phyloP scores from a whole-genome alignment of 1,284 basidiomycete species.

The Neolentinus lepideus region DNA sequence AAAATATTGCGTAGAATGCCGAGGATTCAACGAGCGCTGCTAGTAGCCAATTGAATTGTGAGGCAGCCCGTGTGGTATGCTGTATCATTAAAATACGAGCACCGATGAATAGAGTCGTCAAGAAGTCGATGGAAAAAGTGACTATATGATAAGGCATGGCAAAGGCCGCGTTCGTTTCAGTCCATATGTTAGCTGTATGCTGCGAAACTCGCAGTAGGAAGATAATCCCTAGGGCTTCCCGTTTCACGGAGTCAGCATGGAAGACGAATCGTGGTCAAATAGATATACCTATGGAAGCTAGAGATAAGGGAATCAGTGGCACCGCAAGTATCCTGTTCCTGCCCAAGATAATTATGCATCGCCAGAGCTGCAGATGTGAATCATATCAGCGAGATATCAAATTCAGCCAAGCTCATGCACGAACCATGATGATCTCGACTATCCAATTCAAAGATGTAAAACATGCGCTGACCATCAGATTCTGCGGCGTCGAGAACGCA shows the following conservation, averaged over 20 bases:
- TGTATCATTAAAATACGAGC: neutral
- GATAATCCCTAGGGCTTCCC: neutral
- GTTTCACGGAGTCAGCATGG: no score
- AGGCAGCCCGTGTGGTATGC: neutral
- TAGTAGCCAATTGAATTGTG: constrained; percentile 18
- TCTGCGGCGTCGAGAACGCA: neutral
- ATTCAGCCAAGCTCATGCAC: neutral
- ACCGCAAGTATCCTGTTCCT: neutral
- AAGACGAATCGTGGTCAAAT: neutral
- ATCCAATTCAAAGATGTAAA: neutral
- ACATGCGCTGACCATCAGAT: neutral
- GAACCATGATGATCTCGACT: neutral
- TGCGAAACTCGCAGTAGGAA: neutral
- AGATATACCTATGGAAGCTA: neutral
- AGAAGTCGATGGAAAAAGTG: neutral
- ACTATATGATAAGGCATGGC: neutral
- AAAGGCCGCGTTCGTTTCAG: neutral
- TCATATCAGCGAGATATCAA: neutral
- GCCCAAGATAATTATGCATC: neutral
- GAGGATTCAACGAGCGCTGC: constrained; percentile 21
- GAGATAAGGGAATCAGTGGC: neutral
- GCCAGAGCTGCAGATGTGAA: neutral
- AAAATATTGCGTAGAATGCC: constrained; percentile 20
- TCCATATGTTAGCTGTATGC: neutral
- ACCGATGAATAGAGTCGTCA: neutral